Evolutionary conservation across 495 filamentous ascomycete genomes (phyloP).

Genomic region (Aspergillus diversus): DNA sequence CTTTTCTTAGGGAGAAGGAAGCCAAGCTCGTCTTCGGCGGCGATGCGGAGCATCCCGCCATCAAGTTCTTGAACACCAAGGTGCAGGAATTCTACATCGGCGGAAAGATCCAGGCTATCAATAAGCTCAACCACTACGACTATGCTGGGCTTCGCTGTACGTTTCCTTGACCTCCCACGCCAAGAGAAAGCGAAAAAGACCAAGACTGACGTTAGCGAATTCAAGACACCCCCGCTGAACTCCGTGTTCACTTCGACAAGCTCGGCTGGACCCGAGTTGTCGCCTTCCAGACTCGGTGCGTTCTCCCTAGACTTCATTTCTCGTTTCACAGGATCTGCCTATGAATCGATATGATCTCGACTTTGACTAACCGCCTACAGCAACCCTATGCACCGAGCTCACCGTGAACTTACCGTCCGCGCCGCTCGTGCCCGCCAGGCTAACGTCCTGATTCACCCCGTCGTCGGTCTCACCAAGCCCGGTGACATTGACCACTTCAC

Average conservation of each 20-base stretch:
- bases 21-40: constrained; percentile 94
- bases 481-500: constrained; percentile 99
- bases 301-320: neutral
- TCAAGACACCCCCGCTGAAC: constrained; percentile 88
- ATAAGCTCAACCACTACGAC: constrained; percentile 95
- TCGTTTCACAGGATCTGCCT: neutral
- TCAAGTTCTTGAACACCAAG: constrained; percentile 82
- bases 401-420: constrained; percentile 95
- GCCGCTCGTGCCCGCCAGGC: constrained; percentile 93
- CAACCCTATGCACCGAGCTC: constrained; percentile 99
- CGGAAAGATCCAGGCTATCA: constrained; percentile 92
- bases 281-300: constrained; percentile 83
- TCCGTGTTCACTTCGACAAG: constrained; percentile 97
- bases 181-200: constrained; percentile 6
- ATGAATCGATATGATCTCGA: neutral
- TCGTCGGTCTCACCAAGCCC: constrained; percentile 97
- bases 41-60: constrained; percentile 88
- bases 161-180: constrained; percentile 29
- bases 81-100: constrained; percentile 89
- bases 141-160: constrained; percentile 94
- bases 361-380: constrained; percentile 38
- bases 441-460: constrained; percentile 98
- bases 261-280: constrained; percentile 96
- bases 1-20: constrained; percentile 70
- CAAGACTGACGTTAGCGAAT: constrained; percentile 22